Percentiles rank a stretch among this genome's conserved stretches.
phyloP scores from a whole-genome alignment of 768 basidiomycete species.

The Phaffia tasmanica region DNA sequence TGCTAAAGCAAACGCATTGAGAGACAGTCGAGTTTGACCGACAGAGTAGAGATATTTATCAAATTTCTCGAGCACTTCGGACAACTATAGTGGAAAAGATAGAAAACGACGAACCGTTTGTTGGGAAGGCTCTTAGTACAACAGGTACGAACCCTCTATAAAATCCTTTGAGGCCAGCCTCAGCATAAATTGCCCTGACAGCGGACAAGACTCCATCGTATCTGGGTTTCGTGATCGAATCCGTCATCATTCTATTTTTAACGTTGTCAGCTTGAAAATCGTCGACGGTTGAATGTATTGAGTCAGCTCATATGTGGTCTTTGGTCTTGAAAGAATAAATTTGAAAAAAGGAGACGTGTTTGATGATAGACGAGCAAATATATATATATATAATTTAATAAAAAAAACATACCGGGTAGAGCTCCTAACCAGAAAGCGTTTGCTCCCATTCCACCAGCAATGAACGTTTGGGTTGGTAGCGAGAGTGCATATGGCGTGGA shows the following conservation, averaged over 20 bases:
- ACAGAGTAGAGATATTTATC: too few species aligned
- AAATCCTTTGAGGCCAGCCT: constrained; percentile 50
- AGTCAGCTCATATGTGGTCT: neutral
- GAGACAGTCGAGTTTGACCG: too few species aligned
- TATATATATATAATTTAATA: too few species aligned
- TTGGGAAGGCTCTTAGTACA: constrained; percentile 62
- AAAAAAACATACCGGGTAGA: neutral
- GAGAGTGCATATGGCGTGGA: constrained; percentile 53
- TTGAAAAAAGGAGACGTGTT: too few species aligned
- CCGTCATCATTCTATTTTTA: constrained; percentile 49
- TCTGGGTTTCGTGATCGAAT: constrained; percentile 32
- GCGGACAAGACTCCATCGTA: constrained; percentile 47
- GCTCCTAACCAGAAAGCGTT: constrained; percentile 36
- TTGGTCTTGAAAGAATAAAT: too few species aligned
- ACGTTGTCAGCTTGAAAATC: constrained; percentile 68
- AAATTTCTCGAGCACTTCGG: neutral
- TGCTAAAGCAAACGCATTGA: too few species aligned
- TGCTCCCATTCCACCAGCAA: constrained; percentile 38
- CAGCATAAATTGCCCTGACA: constrained; percentile 47
- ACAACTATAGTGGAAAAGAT: neutral
- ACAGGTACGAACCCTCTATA: constrained; percentile 59
- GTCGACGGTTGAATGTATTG: constrained; percentile 36
- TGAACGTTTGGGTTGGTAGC: constrained; percentile 35
- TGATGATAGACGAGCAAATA: too few species aligned
- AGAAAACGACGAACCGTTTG: constrained; percentile 40